Evolutionary conservation across 768 basidiomycete species (phyloP).

Genomic region (Hygrocybe punicea): DNA sequence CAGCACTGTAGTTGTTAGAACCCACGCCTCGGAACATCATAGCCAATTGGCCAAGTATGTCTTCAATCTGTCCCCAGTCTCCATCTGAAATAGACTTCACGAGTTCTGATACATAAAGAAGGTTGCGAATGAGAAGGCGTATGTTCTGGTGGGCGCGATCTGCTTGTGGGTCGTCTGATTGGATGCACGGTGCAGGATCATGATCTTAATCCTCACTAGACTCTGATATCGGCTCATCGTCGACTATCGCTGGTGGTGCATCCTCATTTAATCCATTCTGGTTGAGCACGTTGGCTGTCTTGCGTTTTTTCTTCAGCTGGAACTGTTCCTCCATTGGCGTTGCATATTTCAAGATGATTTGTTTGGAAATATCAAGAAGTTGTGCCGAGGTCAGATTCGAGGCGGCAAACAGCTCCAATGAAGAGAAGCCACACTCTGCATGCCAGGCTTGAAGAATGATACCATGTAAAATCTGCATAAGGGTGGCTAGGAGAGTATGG

Average conservation of each 20-base stretch:
- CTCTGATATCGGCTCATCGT: too few species aligned
- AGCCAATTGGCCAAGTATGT: constrained; percentile 24
- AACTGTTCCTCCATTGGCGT: constrained; percentile 9
- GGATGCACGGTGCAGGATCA: background rate
- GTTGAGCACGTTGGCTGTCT: background rate
- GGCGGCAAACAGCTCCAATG: constrained; percentile 15
- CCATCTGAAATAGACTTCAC: constrained; percentile 24
- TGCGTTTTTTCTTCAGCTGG: background rate
- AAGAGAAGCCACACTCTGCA: constrained; percentile 12
- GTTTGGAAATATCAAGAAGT: constrained; percentile 15
- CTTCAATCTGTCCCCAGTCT: constrained; percentile 34
- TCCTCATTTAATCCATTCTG: too few species aligned
- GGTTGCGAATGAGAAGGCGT: constrained; percentile 25
- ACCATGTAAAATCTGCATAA: constrained; percentile 34
- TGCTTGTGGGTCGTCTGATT: background rate
- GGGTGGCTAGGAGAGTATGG: constrained; percentile 25
- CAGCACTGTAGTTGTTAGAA: constrained; percentile 31
- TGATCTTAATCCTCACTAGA: too few species aligned
- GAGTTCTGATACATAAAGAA: constrained; percentile 32
- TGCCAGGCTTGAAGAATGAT: constrained; percentile 33
- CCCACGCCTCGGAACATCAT: constrained; percentile 32
- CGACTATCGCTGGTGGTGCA: too few species aligned
- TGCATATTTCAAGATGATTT: constrained; percentile 26
- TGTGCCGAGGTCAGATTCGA: constrained; percentile 25
- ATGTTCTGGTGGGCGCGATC: constrained; percentile 27